Evolutionary conservation across 768 basidiomycete genomes (phyloP), one percentile per base, ranked within the genome.

Genomic region (Tephrocybe sp.): DNA sequence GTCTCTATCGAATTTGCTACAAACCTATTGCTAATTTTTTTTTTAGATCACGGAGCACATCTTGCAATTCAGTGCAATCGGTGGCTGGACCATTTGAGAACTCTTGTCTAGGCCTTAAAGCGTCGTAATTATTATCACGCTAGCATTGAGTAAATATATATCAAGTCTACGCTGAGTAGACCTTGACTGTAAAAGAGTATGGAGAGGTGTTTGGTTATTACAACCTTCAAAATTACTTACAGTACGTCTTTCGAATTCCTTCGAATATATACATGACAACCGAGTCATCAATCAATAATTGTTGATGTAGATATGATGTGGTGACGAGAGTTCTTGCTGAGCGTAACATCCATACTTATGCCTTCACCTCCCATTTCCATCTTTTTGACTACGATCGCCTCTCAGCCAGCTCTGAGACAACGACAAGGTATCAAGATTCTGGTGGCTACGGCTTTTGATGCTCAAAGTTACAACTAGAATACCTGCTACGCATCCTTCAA

Each of bases 361-460:
- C 76, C 84, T 45, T 81, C 89, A n/a, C 91, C 91, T 5, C 91
- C 91, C 7, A 85, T 93, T 51, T 82, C 87, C 59, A 62, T 89
- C 32, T 92, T 90, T 65, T 77, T 92, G 47, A 93, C 92, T n/a
- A 93, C 92, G 13, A 92, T 93, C 55, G 87, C 86, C 2, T 89
- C 88, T 40, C 86, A 91, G 61, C 82, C 87, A 1, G 78, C 79
- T 43, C 74, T 93, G 52, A 75, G 91, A 56, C 82, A 87, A 58
- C 83, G 88, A 21, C 91, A 93, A 80, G 89, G 90, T 44, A 19
- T n/a, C n/a, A n/a, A n/a, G n/a, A n/a, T 21, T 38, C 19, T 28
- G 9, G 8, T 8, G n/a, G 24, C 24, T n/a, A 16, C 37, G 15
- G 12, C 15, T 18, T 5, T 27, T 15, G 21, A 12, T 32, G 18